Conservation (phyloP, 2,329 filamentous ascomycete species). For the Verticillium albo-atrum region DNA sequence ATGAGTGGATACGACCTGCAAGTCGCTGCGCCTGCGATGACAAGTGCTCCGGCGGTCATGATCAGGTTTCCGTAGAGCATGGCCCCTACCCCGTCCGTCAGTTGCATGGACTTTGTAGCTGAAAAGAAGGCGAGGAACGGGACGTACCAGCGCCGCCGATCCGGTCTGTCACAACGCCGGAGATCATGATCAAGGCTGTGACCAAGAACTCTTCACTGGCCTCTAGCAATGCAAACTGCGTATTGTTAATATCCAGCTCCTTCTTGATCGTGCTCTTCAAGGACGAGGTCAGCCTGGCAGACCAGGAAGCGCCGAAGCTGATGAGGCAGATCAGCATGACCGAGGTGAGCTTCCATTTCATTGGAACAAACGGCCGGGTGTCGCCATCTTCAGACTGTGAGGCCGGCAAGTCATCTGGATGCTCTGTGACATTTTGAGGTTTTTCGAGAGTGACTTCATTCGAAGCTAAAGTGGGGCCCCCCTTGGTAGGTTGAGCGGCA, state of each 20-base stretch:
- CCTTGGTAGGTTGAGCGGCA: neutral
- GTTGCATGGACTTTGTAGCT: neutral
- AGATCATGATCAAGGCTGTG: slow-evolving; percentile 48
- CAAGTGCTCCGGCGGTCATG: slow-evolving; percentile 52
- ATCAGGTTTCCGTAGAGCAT: slow-evolving; percentile 56
- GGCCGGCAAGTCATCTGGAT: neutral
- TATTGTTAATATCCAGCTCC: slow-evolving; percentile 55
- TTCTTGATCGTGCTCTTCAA: slow-evolving; percentile 60
- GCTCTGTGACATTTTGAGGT: neutral
- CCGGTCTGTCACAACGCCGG: slow-evolving; percentile 52
- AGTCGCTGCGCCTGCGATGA: slow-evolving; percentile 53
- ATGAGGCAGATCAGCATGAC: slow-evolving; percentile 48
- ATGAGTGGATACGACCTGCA: slow-evolving; percentile 55
- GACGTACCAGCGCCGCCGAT: slow-evolving; percentile 49
- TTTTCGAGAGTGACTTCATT: neutral
- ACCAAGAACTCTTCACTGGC: slow-evolving; percentile 61
- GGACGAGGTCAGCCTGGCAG: slow-evolving; percentile 52
- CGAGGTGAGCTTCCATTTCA: slow-evolving; percentile 20
- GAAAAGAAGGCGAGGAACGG: neutral
- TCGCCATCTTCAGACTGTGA: neutral
- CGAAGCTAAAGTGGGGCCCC: neutral
- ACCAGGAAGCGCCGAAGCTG: slow-evolving; percentile 58
- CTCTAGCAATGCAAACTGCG: slow-evolving; percentile 53
- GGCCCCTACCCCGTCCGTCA: slow-evolving; percentile 26
- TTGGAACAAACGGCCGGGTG: neutral